Evolutionary conservation across 2,329 filamentous ascomycete genomes (phyloP).

Genomic region (Neonectria hederae): DNA sequence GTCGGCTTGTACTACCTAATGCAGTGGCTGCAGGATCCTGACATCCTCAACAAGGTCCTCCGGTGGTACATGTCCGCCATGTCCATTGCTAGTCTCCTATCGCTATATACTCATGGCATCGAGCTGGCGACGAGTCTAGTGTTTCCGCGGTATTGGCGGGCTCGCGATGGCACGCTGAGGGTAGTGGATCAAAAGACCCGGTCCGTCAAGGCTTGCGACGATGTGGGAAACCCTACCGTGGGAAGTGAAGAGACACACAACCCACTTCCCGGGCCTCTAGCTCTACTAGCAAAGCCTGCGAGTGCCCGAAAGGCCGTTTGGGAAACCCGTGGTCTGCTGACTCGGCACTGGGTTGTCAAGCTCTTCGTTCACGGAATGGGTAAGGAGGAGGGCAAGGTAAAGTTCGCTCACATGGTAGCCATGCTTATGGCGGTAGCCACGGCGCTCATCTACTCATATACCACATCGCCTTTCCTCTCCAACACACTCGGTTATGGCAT

Average conservation of each 20-base stretch:
- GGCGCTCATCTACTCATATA: conserved; percentile 74
- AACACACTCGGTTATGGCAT: conserved; percentile 90
- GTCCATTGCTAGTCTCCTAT: conserved; percentile 79
- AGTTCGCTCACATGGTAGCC: conserved; percentile 66
- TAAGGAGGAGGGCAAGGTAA: conserved; percentile 60
- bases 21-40: conserved; percentile 85
- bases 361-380: conserved; percentile 61
- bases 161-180: conserved; percentile 53
- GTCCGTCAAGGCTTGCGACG: conserved; percentile 51
- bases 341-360: conserved; percentile 61
- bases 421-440: conserved; percentile 63
- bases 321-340: conserved; percentile 61
- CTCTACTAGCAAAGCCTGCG: conserved; percentile 46
- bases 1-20: conserved; percentile 86
- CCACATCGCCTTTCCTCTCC: conserved; percentile 66
- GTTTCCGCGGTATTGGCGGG: conserved; percentile 77
- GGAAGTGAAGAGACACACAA: conserved; percentile 36
- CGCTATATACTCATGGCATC: conserved; percentile 77
- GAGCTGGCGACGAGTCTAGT: conserved; percentile 71
- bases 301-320: conserved; percentile 49
- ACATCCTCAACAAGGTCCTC: conserved; percentile 82
- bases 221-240: conserved; percentile 44
- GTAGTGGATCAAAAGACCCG: conserved; percentile 54
- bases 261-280: conserved; percentile 46
- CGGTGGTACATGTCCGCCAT: conserved; percentile 85